Evolutionary conservation across 2,329 filamentous ascomycete species (phyloP).

Genomic region (Boeremia exigua): DNA sequence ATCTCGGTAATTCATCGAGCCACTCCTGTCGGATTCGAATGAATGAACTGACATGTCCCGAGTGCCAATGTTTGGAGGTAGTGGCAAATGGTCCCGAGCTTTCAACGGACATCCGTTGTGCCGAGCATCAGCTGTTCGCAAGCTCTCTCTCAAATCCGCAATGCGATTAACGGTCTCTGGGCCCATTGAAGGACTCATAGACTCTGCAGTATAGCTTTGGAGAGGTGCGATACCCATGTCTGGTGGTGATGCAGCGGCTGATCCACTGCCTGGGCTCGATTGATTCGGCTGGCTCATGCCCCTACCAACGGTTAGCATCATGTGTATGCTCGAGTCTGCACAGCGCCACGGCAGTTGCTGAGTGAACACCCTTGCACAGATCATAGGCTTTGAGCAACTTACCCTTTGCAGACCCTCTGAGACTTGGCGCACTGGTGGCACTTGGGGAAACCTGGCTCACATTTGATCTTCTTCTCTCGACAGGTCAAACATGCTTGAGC

Average conservation of each 20-base stretch:
- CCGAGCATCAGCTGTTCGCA: conserved; percentile 37
- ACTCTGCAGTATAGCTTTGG: conserved; percentile 41
- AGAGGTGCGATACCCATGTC: conserved; percentile 26
- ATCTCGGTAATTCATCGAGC: conserved; percentile 36
- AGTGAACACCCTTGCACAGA: conserved; percentile 11
- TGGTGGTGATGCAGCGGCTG: conserved; percentile 5
- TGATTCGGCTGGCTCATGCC: conserved; percentile 17
- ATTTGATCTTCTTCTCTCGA: conserved; percentile 97
- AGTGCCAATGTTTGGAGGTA: conserved; percentile 25
- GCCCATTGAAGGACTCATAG: conserved; percentile 36
- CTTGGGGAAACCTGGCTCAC: conserved; percentile 84
- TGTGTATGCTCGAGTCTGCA: not conserved
- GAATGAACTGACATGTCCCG: conserved; percentile 45
- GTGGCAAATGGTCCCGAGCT: conserved; percentile 34
- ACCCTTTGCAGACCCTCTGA: conserved; percentile 79
- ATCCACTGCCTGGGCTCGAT: conserved; percentile 3
- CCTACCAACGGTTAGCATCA: conserved; percentile 3
- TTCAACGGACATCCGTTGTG: conserved; percentile 36
- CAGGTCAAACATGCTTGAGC: conserved; percentile 94
- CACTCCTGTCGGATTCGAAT: conserved; percentile 44
- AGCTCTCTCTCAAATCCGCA: conserved; percentile 39
- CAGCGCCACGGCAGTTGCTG: conserved; percentile 13
- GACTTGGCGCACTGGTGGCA: conserved; percentile 94
- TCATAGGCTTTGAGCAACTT: conserved; percentile 26
- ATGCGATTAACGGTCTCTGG: conserved; percentile 38